Evolutionary conservation across 2,329 filamentous ascomycete species (phyloP), one percentile per base, ranked within the genome.

Genomic region (Emmonsia crescens): DNA sequence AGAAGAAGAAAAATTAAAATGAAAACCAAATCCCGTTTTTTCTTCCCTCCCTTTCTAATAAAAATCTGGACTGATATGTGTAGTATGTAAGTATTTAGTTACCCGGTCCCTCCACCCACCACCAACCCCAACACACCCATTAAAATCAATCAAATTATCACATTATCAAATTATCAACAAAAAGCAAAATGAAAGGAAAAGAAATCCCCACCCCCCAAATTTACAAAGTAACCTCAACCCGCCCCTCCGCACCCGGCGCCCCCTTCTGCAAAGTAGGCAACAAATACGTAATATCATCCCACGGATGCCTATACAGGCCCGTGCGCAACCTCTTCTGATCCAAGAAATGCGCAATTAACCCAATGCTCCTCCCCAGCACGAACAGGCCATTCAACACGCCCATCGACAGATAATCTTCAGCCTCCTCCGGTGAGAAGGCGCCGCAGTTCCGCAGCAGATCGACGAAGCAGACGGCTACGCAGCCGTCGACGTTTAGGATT

Each of bases 251-350:
- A 69, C 89, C 90, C 63, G 85, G 83, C 66, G 86, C 85, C 64
- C 83, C 83, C 75, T 88, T 83, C 71, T 83, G 81, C 65, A 96
- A 81, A 78, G 84, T 89, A 73, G 91, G 91, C 70, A 96, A 87
- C 70, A 96, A 85, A 80, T 96, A 96, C 68, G 91, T 96, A 75
- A 96, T 96, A 77, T 96, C 92, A 76, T 96, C 94, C 94, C 94
- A 97, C 75, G 94, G 94, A 85, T 96, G 91, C 77, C 94, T 89
- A 89, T 99, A 99, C 68, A 99, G 86, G 77, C 94, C 94, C 73
- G 94, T 99, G 73, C 93, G 89, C 78, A 99, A 85, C 79, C 94
- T 87, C 92, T 99, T 99, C 86, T 99, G 94, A 82, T 99, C 94
- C 72, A 99, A 87, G 85, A 93, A 97, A 81, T 99, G 94, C 74